These are phyloP conservation scores for Ophiostoma sp. DNA, from an alignment of 2,329 filamentous ascomycete genomes.

Conservation along the genomic window DNA sequence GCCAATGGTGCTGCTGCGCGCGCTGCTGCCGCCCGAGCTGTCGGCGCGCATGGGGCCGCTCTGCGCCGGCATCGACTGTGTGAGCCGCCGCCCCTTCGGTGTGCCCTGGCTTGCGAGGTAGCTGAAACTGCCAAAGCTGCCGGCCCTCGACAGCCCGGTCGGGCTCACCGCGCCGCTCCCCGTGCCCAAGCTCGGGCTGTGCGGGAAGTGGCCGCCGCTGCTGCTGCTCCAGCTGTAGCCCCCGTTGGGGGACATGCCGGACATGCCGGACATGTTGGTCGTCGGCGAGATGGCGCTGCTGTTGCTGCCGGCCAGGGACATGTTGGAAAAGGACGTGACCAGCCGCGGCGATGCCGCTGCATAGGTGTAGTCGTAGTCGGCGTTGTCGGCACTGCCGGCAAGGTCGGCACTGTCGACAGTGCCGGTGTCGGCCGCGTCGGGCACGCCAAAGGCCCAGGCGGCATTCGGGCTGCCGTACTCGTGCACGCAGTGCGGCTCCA, in stretches of 20 bases:
- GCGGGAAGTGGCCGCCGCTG: conserved; percentile 11
- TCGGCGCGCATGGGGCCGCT: conserved; percentile 28
- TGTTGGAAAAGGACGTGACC: not conserved
- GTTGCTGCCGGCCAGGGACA: not conserved
- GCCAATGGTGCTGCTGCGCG: conserved; percentile 11
- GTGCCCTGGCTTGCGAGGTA: not conserved
- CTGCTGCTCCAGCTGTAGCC: conserved; percentile 21
- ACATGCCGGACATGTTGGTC: not conserved
- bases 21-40: conserved; percentile 27
- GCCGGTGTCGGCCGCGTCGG: conserved; percentile 3
- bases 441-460: conserved; percentile 15
- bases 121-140: conserved; percentile 5
- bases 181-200: conserved; percentile 20
- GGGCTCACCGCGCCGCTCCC: not conserved
- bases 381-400: too few relatives aligned
- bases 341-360: conserved; percentile 4
- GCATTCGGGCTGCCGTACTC: conserved; percentile 36
- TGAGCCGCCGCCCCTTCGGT: conserved; percentile 11
- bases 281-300: conserved; percentile 14
- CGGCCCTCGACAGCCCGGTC: not conserved
- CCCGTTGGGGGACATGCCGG: not conserved
- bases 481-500: conserved; percentile 52
- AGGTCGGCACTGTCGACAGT: not conserved
- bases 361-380: not conserved
- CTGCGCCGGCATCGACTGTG: not conserved